Conservation (phyloP, 2,329 filamentous ascomycete species). For the Curvularia sp. region DNA sequence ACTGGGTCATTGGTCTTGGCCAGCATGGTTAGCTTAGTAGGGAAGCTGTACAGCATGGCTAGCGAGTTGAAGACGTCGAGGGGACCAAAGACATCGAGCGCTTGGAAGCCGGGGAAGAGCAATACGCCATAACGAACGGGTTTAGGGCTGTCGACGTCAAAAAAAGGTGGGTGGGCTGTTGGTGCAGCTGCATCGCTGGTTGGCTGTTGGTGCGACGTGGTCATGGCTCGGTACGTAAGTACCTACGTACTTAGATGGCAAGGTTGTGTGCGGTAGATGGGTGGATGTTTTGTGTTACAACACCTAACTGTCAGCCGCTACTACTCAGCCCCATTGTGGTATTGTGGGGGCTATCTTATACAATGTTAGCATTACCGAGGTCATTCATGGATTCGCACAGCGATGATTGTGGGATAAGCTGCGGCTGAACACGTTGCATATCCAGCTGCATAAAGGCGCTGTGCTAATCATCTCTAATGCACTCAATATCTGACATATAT, state of each 20-base stretch:
- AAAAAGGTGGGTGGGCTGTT: constrained; percentile 13
- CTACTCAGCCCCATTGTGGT: not conserved
- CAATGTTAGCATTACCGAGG: not conserved
- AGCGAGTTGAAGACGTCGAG: constrained; percentile 54
- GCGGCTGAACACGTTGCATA: not conserved
- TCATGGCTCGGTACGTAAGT: constrained; percentile 9
- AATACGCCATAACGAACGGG: constrained; percentile 34
- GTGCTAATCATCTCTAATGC: not conserved
- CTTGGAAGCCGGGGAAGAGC: constrained; percentile 35
- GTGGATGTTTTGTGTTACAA: not conserved
- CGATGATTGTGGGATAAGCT: not conserved
- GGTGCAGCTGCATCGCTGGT: constrained; percentile 6
- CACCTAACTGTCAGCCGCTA: not conserved
- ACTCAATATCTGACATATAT: not conserved
- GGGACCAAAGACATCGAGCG: constrained; percentile 53
- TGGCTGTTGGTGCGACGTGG: constrained; percentile 7
- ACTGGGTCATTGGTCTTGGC: constrained; percentile 35
- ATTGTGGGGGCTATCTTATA: not conserved
- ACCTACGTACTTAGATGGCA: too few relatives aligned
- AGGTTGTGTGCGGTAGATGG: not conserved
- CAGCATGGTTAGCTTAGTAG: constrained; percentile 40
- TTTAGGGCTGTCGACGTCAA: constrained; percentile 20
- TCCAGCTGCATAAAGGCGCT: not conserved
- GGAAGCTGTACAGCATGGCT: constrained; percentile 33
- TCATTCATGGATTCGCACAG: not conserved